These are phyloP conservation scores for Stropharia rugosoannulata DNA, from an alignment of 768 basidiomycete species.

Conservation along the genomic window DNA sequence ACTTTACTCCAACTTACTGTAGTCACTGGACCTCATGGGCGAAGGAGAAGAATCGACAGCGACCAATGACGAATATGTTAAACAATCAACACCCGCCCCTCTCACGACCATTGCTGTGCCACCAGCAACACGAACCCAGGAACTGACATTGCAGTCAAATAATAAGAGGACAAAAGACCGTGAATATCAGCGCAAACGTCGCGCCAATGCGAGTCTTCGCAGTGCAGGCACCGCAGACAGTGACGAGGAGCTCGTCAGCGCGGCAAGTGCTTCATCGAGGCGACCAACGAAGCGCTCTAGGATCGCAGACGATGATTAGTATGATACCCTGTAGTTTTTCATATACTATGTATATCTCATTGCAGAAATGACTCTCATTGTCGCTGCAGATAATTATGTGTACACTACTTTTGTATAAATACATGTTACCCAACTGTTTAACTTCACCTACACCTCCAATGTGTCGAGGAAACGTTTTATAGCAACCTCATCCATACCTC, in stretches of 20 bases:
- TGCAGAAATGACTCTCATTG: not conserved
- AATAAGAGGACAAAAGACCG: conserved; percentile 67
- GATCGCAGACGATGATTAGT: conserved; percentile 63
- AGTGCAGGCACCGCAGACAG: conserved; percentile 61
- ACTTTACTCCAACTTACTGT: conserved; percentile 6
- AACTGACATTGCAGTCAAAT: conserved; percentile 67
- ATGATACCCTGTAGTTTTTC: not conserved
- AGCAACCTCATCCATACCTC: conserved; percentile 52
- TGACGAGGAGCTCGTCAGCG: conserved; percentile 64
- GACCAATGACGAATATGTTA: conserved; percentile 63
- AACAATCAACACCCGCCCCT: conserved; percentile 62
- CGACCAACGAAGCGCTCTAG: conserved; percentile 71
- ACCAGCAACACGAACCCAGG: conserved; percentile 67
- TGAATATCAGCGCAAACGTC: conserved; percentile 79
- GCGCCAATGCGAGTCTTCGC: conserved; percentile 60
- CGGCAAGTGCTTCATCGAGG: conserved; percentile 46
- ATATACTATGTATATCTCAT: not conserved
- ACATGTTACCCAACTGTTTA: conserved; percentile 13
- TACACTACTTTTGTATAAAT: conserved; percentile 1
- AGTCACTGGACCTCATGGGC: conserved; percentile 77
- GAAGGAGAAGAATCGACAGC: conserved; percentile 61
- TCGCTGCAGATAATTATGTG: conserved; percentile 1
- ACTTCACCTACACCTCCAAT: conserved; percentile 34
- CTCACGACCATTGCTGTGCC: conserved; percentile 78
- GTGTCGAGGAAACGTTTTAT: conserved; percentile 53